Evolutionary conservation across 2,329 filamentous ascomycete genomes (phyloP).

Genomic region (Stachybotrys chlorohalonatus): DNA sequence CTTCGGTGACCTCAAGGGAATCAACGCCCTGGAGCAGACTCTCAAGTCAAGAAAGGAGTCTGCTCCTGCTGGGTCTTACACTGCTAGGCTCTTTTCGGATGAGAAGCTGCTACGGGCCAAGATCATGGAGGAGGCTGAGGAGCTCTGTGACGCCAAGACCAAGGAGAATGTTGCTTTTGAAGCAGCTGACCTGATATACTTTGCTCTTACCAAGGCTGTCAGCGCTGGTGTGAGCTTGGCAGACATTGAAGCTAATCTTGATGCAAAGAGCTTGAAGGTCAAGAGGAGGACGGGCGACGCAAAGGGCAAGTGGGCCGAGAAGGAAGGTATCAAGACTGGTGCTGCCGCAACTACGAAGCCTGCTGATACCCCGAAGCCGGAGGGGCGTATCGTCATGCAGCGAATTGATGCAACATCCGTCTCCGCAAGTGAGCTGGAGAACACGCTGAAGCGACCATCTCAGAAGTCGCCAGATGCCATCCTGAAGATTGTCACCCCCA

Average conservation of each 20-base stretch:
- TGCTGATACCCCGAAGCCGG: conserved; percentile 23
- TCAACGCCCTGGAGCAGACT: conserved; percentile 81
- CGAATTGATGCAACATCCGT: conserved; percentile 62
- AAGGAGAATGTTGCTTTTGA: conserved; percentile 86
- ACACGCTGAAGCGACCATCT: conserved; percentile 77
- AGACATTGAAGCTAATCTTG: conserved; percentile 86
- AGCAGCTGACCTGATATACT: conserved; percentile 92
- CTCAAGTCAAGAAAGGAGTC: conserved; percentile 71
- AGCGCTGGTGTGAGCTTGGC: conserved; percentile 75
- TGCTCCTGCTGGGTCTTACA: conserved; percentile 86
- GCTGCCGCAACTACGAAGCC: conserved; percentile 25
- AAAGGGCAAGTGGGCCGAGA: conserved; percentile 85
- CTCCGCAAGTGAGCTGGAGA: conserved; percentile 54
- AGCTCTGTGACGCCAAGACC: conserved; percentile 78
- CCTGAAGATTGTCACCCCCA: conserved; percentile 81
- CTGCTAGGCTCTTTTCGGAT: conserved; percentile 84
- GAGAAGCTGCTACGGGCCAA: conserved; percentile 84
- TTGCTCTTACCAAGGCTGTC: conserved; percentile 84
- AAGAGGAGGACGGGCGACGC: conserved; percentile 89
- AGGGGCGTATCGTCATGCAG: conserved; percentile 69
- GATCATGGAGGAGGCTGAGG: conserved; percentile 97
- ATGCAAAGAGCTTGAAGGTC: conserved; percentile 91
- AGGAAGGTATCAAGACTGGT: conserved; percentile 56
- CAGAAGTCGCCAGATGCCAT: conserved; percentile 94
- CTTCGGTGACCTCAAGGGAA: conserved; percentile 76